phyloP scores from a whole-genome alignment of 768 basidiomycete genomes.

The Leccinum boreale region DNA sequence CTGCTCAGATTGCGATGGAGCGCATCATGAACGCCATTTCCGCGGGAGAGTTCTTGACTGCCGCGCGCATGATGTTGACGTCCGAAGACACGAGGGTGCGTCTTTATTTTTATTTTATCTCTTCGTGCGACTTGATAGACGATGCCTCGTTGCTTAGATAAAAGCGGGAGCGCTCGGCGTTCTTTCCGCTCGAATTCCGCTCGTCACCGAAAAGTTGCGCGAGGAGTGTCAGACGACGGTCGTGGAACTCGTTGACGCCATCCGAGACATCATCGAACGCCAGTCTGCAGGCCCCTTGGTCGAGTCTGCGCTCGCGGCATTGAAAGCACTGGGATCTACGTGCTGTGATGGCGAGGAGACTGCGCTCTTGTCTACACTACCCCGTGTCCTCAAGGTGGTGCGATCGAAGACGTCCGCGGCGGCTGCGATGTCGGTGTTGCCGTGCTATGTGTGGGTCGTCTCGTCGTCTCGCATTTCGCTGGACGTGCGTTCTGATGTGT shows the following conservation, averaged over 20 bases:
- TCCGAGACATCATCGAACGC: conserved; percentile 46
- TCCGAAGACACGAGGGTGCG: conserved; percentile 53
- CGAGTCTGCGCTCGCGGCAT: conserved; percentile 51
- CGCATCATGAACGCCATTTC: conserved; percentile 62
- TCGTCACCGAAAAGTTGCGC: conserved; percentile 56
- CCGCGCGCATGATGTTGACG: conserved; percentile 53
- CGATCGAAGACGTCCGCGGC: conserved; percentile 36
- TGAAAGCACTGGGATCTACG: conserved; percentile 58
- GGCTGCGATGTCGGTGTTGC: conserved; percentile 51
- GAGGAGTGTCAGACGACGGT: conserved; percentile 47
- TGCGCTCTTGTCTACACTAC: conserved; percentile 55
- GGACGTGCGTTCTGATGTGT: conserved; percentile 2
- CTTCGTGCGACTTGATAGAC: neutral
- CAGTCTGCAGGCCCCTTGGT: conserved; percentile 40
- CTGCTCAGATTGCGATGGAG: conserved; percentile 50
- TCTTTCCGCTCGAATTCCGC: conserved; percentile 60
- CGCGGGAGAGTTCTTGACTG: conserved; percentile 63
- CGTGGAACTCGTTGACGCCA: conserved; percentile 47
- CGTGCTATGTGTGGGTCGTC: conserved; percentile 56
- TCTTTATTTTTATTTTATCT: neutral
- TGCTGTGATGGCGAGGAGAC: conserved; percentile 65
- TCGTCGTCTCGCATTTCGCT: neutral
- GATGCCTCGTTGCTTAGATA: conserved; percentile 38
- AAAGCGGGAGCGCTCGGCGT: conserved; percentile 68
- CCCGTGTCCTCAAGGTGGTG: conserved; percentile 50